A percentile compares a stretch with the other conserved stretches of the same genome.
phyloP scores from a whole-genome alignment of 2,329 filamentous ascomycete species.

The Claviceps monticola region DNA sequence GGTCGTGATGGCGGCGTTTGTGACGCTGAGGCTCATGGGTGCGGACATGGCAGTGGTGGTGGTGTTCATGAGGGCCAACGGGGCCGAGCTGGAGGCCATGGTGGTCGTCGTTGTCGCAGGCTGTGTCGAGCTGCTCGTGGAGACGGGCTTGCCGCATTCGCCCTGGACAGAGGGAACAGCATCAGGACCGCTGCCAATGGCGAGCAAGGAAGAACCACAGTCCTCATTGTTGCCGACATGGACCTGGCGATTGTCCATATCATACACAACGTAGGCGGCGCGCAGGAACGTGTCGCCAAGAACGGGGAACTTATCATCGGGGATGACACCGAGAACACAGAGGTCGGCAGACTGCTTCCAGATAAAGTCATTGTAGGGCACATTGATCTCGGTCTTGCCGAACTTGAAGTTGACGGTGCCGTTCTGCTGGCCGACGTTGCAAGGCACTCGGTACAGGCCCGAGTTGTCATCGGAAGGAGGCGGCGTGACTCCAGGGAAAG shows the following conservation, averaged over 20 bases:
- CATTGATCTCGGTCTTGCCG: slow-evolving; percentile 28
- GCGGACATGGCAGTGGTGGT: too few species aligned
- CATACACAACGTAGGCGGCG: slow-evolving; percentile 29
- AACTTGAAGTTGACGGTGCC: slow-evolving; percentile 35
- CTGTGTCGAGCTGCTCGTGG: slow-evolving; percentile 4
- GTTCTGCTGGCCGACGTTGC: slow-evolving; percentile 18
- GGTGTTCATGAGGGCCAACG: too few species aligned
- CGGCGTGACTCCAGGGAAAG: slow-evolving; percentile 18
- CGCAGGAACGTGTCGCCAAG: slow-evolving; percentile 32
- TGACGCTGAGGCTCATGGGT: neutral
- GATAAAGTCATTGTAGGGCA: slow-evolving; percentile 33
- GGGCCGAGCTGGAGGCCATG: neutral
- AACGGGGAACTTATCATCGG: slow-evolving; percentile 24
- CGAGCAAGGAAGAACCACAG: slow-evolving; percentile 23
- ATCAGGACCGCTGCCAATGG: slow-evolving; percentile 25
- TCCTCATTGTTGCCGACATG: slow-evolving; percentile 24
- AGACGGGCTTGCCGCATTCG: slow-evolving; percentile 14
- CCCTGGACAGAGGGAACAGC: slow-evolving; percentile 19
- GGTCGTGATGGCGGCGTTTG: neutral
- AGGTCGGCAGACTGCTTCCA: slow-evolving; percentile 20
- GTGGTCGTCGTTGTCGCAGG: neutral
- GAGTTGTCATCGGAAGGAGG: slow-evolving; percentile 10
- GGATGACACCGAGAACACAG: slow-evolving; percentile 32
- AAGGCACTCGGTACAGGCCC: slow-evolving; percentile 36
- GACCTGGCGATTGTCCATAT: slow-evolving; percentile 25